Conservation (phyloP, 1,284 basidiomycete species). For the Ustilago curta region DNA sequence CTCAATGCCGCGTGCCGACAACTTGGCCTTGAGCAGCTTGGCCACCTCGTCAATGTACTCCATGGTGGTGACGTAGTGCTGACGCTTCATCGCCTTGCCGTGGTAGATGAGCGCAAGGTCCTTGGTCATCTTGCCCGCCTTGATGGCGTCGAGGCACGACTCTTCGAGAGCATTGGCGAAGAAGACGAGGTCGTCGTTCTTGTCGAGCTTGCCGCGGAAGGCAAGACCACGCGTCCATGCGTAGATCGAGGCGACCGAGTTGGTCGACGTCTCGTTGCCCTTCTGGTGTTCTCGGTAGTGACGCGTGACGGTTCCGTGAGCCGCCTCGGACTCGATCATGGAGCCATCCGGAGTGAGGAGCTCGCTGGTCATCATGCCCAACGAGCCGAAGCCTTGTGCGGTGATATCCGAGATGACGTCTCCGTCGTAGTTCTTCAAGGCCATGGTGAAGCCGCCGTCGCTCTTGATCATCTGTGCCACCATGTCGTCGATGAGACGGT, state of each 20-base stretch:
- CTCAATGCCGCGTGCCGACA: constrained; percentile 50
- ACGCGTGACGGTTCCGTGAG: constrained; percentile 80
- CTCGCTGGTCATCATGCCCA: constrained; percentile 98
- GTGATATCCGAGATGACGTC: constrained; percentile 59
- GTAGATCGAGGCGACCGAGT: constrained; percentile 98
- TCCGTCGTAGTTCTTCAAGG: constrained; percentile 71
- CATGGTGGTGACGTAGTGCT: constrained; percentile 67
- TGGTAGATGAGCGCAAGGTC: constrained; percentile 95
- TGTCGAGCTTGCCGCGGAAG: constrained; percentile 92
- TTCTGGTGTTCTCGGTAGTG: constrained; percentile 98
- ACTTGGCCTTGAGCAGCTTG: constrained; percentile 56
- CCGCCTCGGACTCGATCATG: constrained; percentile 77
- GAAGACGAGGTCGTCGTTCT: constrained; percentile 79
- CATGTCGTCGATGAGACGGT: constrained; percentile 77
- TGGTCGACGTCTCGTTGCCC: constrained; percentile 86
- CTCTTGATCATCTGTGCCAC: constrained; percentile 97
- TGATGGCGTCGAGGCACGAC: constrained; percentile 91
- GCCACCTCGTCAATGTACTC: constrained; percentile 67
- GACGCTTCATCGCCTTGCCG: constrained; percentile 76
- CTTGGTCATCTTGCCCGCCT: constrained; percentile 90
- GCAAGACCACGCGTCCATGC: constrained; percentile 93
- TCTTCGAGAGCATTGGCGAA: constrained; percentile 88
- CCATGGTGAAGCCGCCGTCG: constrained; percentile 96
- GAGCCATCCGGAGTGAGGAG: constrained; percentile 94
- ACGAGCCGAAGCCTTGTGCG: constrained; percentile 82